These are phyloP conservation scores for Ceratobasidium sp. DNA, from an alignment of 1,284 basidiomycete species.

Conservation along the genomic window DNA sequence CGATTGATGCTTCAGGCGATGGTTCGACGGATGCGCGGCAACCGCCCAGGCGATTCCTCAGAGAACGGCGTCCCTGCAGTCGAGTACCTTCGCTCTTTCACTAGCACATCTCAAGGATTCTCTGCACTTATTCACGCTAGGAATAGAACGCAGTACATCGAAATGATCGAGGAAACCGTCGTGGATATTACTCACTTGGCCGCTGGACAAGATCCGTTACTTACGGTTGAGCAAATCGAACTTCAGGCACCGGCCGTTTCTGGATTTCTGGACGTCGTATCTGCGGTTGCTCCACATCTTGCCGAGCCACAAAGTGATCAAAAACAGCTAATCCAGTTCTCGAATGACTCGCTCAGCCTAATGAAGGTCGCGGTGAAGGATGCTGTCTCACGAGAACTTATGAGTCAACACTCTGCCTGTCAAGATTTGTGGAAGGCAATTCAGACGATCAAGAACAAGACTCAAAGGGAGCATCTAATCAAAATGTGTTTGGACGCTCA, in stretches of 20 bases:
- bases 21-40: not conserved
- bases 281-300: too few relatives aligned
- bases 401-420: too few relatives aligned
- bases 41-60: not conserved
- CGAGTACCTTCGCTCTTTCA: not conserved
- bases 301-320: not conserved
- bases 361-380: not conserved
- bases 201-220: not conserved
- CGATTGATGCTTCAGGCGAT: not conserved
- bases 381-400: not conserved
- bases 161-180: not conserved
- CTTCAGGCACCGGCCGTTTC: not conserved
- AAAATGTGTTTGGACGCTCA: too few relatives aligned
- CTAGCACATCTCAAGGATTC: not conserved
- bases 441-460: too few relatives aligned
- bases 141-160: not conserved
- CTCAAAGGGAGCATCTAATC: too few relatives aligned
- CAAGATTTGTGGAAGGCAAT: too few relatives aligned
- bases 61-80: not conserved
- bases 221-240: not conserved
- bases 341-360: not conserved
- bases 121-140: not conserved
- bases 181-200: conserved; percentile 1
- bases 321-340: not conserved
- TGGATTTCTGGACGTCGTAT: not conserved